Conservation (phyloP, 2,329 filamentous ascomycete genomes). For the Monilinia fructigena region DNA sequence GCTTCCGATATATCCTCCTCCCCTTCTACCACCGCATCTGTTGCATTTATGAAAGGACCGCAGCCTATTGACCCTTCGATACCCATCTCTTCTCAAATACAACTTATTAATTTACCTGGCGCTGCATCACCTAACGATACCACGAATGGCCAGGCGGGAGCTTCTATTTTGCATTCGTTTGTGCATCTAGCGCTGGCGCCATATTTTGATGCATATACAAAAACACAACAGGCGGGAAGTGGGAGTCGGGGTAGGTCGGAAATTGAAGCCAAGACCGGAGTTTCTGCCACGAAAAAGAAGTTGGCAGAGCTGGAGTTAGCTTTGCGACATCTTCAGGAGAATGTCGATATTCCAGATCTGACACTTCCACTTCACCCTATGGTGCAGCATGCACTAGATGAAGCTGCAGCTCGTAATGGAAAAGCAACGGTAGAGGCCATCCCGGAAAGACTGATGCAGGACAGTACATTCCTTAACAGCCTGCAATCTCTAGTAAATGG, state of each 20-base stretch:
- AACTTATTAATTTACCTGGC: slow-evolving; percentile 88
- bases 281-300: slow-evolving; percentile 96
- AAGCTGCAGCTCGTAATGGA: slow-evolving; percentile 64
- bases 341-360: slow-evolving; percentile 94
- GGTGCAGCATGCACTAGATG: slow-evolving; percentile 80
- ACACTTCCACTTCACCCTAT: slow-evolving; percentile 84
- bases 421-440: slow-evolving; percentile 79
- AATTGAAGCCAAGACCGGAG: slow-evolving; percentile 87
- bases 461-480: slow-evolving; percentile 90
- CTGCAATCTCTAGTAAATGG: slow-evolving; percentile 91
- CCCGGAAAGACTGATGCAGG: slow-evolving; percentile 71
- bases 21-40: slow-evolving; percentile 76
- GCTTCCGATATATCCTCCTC: slow-evolving; percentile 79
- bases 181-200: slow-evolving; percentile 89
- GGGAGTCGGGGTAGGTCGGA: slow-evolving; percentile 73
- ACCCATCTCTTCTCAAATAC: slow-evolving; percentile 83
- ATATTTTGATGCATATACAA: slow-evolving; percentile 96
- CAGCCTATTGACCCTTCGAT: slow-evolving; percentile 80
- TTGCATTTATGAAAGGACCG: slow-evolving; percentile 87
- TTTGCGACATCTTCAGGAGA: slow-evolving; percentile 89
- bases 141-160: slow-evolving; percentile 66
- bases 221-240: slow-evolving; percentile 67
- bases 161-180: slow-evolving; percentile 76
- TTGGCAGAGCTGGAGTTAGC: slow-evolving; percentile 92
- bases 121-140: slow-evolving; percentile 65